Conservation (phyloP, 306 rosid species). For the apple (Malus domestica) region ASM211411v1 NC_041794.1:23873001-23873500, state of each 20-base stretch:
- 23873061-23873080: not conserved
- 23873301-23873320: not conserved
- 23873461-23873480: not conserved
- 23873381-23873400: not conserved
- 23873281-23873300: not conserved
- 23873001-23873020: slow-evolving; percentile 12
- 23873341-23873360: not conserved
- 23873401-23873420: not conserved
- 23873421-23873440: not conserved
- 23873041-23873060: not conserved
- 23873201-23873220: slow-evolving; percentile 13
- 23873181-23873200: slow-evolving; percentile 2
- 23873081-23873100: not conserved
- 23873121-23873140: slow-evolving; percentile 5
- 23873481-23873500: not conserved
- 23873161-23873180: slow-evolving; percentile 11
- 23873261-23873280: not conserved
- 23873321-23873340: not conserved
- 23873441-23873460: not conserved
- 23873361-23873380: not conserved
- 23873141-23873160: slow-evolving; percentile 16
- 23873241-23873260: not conserved
- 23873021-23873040: not conserved
- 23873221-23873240: not conserved
- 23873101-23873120: slow-evolving; percentile 3